Evolutionary conservation across 2,329 filamentous ascomycete species (phyloP).

Genomic region (Pezicula carpinea): DNA sequence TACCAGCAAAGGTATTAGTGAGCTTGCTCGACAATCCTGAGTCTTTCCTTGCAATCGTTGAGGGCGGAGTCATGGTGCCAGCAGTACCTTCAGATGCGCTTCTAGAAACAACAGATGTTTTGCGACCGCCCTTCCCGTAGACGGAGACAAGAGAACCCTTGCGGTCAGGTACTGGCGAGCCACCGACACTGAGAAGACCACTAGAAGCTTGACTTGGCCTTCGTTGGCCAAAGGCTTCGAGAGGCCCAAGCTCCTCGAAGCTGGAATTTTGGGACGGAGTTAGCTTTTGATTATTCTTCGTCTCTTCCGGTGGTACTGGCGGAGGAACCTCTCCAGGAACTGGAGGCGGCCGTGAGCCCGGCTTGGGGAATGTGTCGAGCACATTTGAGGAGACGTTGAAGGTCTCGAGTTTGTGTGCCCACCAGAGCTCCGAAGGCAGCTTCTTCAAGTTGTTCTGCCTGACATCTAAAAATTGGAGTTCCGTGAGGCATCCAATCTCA

Average conservation of each 20-base stretch:
- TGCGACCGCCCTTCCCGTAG: conserved; percentile 73
- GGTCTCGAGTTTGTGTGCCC: conserved; percentile 82
- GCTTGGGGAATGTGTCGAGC: conserved; percentile 84
- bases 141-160: conserved; percentile 84
- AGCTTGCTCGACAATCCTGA: conserved; percentile 78
- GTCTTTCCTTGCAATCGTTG: conserved; percentile 70
- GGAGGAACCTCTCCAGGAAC: conserved; percentile 45
- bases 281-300: conserved; percentile 13
- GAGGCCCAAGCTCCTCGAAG: conserved; percentile 69
- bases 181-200: conserved; percentile 69
- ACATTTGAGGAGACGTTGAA: conserved; percentile 96
- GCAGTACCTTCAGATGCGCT: conserved; percentile 44
- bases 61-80: conserved; percentile 38
- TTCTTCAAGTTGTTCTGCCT: conserved; percentile 89
- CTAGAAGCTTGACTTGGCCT: conserved; percentile 82
- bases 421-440: conserved; percentile 93
- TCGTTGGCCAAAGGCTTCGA: conserved; percentile 59
- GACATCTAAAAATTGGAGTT: conserved; percentile 81
- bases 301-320: conserved; percentile 6
- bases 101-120: conserved; percentile 77
- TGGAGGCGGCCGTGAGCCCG: conserved; percentile 64
- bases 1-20: conserved; percentile 81
- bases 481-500: conserved; percentile 81
- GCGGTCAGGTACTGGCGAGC: conserved; percentile 65
- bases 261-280: conserved; percentile 58